Base-by-base conservation (phyloP, 1,139 yeast genomes). In the Blastobotrys buckinghamii region DNA sequence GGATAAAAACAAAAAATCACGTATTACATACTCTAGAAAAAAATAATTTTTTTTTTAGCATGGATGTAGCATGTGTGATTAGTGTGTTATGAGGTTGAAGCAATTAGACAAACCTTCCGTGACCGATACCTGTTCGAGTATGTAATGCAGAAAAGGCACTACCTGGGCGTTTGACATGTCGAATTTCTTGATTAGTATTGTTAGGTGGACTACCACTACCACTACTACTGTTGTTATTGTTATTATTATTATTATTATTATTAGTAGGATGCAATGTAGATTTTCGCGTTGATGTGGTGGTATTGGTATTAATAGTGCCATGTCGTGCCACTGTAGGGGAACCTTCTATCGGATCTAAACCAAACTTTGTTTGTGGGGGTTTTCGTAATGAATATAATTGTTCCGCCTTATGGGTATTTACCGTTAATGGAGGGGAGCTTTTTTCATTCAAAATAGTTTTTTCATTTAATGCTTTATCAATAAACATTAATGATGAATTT, bases 111-210 rank as follows among this genome's bases (percentile, higher is more conserved):
- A 46, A 48, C 24, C 59, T 46, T 6, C 61, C 61, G 12, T 29
- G 32, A 29, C 32, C 61, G 9, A 57, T 49, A 32, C 60, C 56
- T 2, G 58, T 45, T 13, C 60, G 51, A 12, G 49, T 42, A 37
- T 58, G 59, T 30, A 59, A 49, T 2, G 60, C 59, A 1, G 62
- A 58, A 39, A 59, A 59, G 2, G 62, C 59, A 1, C 55, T 51
- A 1, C 62, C 62, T 1, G 63, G 60, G 17, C 59, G 50, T n/a
- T 19, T 32, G 15, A 40, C 36, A 16, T 34, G 16, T 22, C 24
- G 16, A 7, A 22, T 27, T 19, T 13, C 29, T 24, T 15, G n/a
- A n/a, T n/a, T n/a, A n/a, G n/a, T n/a, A 17, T 39, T 22, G 32
- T 16, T 35, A 9, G 38, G 24, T 35, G 19, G 19, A 17, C 16